phyloP scores from a whole-genome alignment of 106 monocot species.

The Dendrobium nobile region DNA sequence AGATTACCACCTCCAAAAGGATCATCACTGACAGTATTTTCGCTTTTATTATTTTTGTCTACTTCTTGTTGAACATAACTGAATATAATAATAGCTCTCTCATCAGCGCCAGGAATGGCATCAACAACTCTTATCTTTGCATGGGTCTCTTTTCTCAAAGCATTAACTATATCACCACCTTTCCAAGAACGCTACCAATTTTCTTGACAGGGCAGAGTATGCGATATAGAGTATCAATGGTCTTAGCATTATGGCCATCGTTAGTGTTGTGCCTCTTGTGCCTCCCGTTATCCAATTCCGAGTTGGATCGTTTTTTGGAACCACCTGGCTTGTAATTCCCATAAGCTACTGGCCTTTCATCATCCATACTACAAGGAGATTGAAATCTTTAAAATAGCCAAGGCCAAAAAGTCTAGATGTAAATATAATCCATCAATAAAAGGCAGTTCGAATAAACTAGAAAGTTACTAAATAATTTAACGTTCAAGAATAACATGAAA shows the following conservation, averaged over 20 bases:
- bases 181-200: conserved; percentile 76
- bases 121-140: conserved; percentile 77
- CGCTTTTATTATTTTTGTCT: conserved; percentile 3
- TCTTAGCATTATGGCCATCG: conserved; percentile 26
- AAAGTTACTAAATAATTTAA: not conserved
- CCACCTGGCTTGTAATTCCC: conserved; percentile 13
- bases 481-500: not conserved
- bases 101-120: conserved; percentile 70
- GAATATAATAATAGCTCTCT: conserved; percentile 61
- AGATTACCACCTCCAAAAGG: conserved; percentile 16
- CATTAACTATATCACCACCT: conserved; percentile 70
- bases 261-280: conserved; percentile 38
- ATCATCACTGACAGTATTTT: conserved; percentile 12
- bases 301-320: conserved; percentile 18
- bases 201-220: conserved; percentile 76
- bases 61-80: conserved; percentile 24
- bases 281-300: conserved; percentile 33
- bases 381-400: not conserved
- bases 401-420: not conserved
- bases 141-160: conserved; percentile 58
- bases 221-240: conserved; percentile 63
- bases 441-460: not conserved
- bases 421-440: not conserved
- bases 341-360: conserved; percentile 10
- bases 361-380: conserved; percentile 28